Evolutionary conservation across 495 filamentous ascomycete species (phyloP).

Genomic region (Copromyces sp.): DNA sequence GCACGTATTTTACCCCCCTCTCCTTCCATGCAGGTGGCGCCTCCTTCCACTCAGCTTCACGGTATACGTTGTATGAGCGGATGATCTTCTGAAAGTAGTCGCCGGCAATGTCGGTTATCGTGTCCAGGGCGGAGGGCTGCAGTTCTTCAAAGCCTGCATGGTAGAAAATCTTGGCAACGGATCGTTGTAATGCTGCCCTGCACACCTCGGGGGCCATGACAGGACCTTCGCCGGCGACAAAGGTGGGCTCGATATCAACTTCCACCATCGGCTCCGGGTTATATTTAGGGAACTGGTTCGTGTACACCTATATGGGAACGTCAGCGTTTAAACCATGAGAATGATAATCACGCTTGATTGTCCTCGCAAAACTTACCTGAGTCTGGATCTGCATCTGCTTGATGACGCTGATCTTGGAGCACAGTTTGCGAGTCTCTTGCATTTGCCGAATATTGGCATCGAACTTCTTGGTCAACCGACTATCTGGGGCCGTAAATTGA

Average conservation of each 20-base stretch:
- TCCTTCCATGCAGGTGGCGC: slow-evolving; percentile 30
- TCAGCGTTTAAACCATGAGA: slow-evolving; percentile 4
- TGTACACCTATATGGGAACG: slow-evolving; percentile 59
- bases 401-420: slow-evolving; percentile 90
- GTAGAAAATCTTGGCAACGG: slow-evolving; percentile 89
- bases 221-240: slow-evolving; percentile 77
- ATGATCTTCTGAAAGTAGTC: slow-evolving; percentile 84
- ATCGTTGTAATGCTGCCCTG: slow-evolving; percentile 75
- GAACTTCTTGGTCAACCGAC: slow-evolving; percentile 65
- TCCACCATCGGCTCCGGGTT: slow-evolving; percentile 86
- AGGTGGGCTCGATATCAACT: slow-evolving; percentile 70
- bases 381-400: slow-evolving; percentile 99
- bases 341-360: not conserved
- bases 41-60: slow-evolving; percentile 62
- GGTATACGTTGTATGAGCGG: slow-evolving; percentile 66
- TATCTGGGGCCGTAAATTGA: slow-evolving; percentile 67
- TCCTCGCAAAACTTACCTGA: slow-evolving; percentile 49
- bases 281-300: slow-evolving; percentile 97
- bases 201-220: slow-evolving; percentile 73
- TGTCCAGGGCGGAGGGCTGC: slow-evolving; percentile 86
- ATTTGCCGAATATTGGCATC: slow-evolving; percentile 88
- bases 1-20: slow-evolving; percentile 44
- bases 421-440: slow-evolving; percentile 94
- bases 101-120: slow-evolving; percentile 78
- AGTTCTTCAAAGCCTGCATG: slow-evolving; percentile 97